Base-by-base conservation (phyloP, 148 eudicot species). In the Camellia lanceoleosa region DNA sequence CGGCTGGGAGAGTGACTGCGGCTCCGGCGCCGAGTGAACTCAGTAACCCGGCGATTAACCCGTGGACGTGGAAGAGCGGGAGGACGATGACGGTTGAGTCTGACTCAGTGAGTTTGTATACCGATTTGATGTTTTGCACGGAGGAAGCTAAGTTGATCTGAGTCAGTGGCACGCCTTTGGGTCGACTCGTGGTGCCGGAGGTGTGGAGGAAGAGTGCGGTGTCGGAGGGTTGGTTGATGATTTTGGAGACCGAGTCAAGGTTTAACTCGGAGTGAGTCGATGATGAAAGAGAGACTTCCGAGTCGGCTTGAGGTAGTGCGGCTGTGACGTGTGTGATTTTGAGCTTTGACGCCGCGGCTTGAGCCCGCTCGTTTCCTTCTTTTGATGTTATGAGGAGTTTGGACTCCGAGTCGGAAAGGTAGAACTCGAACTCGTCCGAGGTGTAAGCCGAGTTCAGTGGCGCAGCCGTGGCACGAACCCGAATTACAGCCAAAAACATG, bases 161-260 rank as follows among this genome's bases (percentile, higher is more conserved):
- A 56, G 84, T 93, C 47, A 95, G 61, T 7, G 97, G 99, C 18
- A 95, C 99, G 49, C 99, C 99, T 82, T 95, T 95, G 12, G 99
- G 99, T 6, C 97, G 93, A 78, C 97, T 93, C 5, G 99, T 95
- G 63, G 99, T 95, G 72, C 99, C 99, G n/a, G 97, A 93, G 5
- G 99, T 95, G 93, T 95, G 99, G 55, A 95, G 89, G 80, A 95
- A 95, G 9, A 95, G 88, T 0, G 97, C 89, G 63, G 85, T 83
- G 58, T 95, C 99, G 18, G 90, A 82, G 0, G 99, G 92, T 44
- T 95, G 93, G 60, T 95, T 93, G 1, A 69, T 71, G 73, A 87
- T 68, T 14, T 47, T 30, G 23, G 81, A 15, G 16, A 80, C 62
- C 19, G 82, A 79, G 79, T 77, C 74, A 1, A 80, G 60, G 67